Percentiles rank a stretch among this genome's conserved stretches.
Conservation (phyloP, 2,329 filamentous ascomycete species). For the Fonsecaea nubica region DNA sequence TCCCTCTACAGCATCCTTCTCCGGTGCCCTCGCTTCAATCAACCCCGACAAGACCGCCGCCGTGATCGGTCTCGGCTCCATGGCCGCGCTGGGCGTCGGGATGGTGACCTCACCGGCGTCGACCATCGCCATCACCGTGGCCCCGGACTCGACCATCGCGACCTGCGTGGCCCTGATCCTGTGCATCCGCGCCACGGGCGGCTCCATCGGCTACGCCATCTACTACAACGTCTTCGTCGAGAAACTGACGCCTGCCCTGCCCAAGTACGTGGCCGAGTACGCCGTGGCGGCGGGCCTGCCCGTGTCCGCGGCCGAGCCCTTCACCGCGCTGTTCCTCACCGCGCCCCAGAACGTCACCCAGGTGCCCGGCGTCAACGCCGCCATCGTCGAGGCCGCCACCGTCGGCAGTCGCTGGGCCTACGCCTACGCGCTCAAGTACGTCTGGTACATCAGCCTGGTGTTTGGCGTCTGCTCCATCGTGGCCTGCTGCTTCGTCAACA, state of each 20-base stretch:
- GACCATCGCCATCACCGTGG: conserved; percentile 9
- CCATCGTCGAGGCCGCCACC: conserved; percentile 16
- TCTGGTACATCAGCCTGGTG: conserved; percentile 20
- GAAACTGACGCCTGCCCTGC: conserved; percentile 10
- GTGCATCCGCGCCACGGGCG: conserved; percentile 14
- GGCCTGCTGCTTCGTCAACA: conserved; percentile 1
- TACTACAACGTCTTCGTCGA: conserved; percentile 16
- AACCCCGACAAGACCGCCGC: not conserved
- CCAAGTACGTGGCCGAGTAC: conserved; percentile 16
- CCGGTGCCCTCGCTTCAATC: not conserved
- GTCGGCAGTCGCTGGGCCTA: conserved; percentile 24
- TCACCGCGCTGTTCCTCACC: conserved; percentile 14
- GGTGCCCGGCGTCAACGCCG: conserved; percentile 9
- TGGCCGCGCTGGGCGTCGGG: conserved; percentile 13
- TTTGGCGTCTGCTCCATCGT: conserved; percentile 5
- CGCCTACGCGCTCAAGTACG: conserved; percentile 20
- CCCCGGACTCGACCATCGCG: conserved; percentile 12
- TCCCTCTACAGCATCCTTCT: not conserved
- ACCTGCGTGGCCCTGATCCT: conserved; percentile 15
- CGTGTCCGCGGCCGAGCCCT: not conserved
- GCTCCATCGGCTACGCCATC: conserved; percentile 13
- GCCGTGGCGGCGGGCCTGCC: conserved; percentile 9
- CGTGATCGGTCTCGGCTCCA: conserved; percentile 2
- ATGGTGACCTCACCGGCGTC: not conserved
- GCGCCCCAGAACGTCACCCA: conserved; percentile 16